These are phyloP conservation scores for Kwoniella europaea DNA, from an alignment of 768 basidiomycete species.

Conservation along the genomic window DNA sequence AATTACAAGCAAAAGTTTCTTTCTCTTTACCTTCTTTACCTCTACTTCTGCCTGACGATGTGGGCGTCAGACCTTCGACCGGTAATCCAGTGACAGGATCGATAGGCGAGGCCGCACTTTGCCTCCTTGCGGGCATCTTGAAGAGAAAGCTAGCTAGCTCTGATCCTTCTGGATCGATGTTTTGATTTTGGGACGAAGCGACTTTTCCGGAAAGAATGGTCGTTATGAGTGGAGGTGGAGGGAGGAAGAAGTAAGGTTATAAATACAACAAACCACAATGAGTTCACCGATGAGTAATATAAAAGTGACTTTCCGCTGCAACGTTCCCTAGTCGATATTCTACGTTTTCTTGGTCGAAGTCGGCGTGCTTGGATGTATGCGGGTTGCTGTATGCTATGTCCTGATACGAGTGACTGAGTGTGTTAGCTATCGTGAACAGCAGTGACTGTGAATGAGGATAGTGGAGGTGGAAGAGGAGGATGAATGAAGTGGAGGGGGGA, in stretches of 20 bases:
- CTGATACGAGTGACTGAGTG: too few relatives aligned
- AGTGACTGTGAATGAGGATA: constrained; percentile 5
- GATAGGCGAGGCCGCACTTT: constrained; percentile 20
- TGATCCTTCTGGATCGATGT: not conserved
- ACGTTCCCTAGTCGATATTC: not conserved
- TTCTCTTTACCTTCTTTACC: constrained; percentile 51
- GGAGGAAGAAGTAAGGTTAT: constrained; percentile 1
- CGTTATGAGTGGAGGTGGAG: constrained; percentile 23
- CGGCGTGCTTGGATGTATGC: too few relatives aligned
- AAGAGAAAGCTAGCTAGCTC: not conserved
- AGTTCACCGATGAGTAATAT: not conserved
- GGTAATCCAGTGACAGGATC: constrained; percentile 17
- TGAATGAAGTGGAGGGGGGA: constrained; percentile 5
- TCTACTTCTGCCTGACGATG: constrained; percentile 21
- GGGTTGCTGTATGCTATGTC: too few relatives aligned
- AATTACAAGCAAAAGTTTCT: constrained; percentile 50
- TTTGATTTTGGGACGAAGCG: not conserved
- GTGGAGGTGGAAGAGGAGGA: constrained; percentile 16
- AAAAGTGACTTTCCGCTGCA: not conserved
- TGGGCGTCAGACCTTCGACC: constrained; percentile 15
- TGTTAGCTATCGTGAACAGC: not conserved
- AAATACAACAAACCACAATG: not conserved
- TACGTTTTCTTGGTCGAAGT: too few relatives aligned
- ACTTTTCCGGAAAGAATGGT: constrained; percentile 8
- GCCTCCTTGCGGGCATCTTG: constrained; percentile 27